phyloP scores from a whole-genome alignment of 2,329 filamentous ascomycete species.

The Fusarium sp. region DNA sequence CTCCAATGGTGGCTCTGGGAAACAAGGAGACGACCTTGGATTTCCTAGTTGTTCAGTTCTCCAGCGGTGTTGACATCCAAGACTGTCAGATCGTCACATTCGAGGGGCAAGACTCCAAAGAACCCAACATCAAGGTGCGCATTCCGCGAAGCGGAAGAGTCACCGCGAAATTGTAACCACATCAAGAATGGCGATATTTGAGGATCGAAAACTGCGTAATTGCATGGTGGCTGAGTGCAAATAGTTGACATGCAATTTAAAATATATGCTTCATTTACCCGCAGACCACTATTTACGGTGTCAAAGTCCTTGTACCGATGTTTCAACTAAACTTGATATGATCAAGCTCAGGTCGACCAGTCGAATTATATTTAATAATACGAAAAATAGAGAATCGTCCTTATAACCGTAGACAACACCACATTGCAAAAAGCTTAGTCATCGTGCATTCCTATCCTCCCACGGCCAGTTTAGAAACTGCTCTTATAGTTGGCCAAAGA shows the following conservation, averaged over 20 bases:
- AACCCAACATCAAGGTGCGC: conserved; percentile 54
- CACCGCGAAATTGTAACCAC: conserved; percentile 20
- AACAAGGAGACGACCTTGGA: conserved; percentile 69
- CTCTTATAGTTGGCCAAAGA: conserved; percentile 5
- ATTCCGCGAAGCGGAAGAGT: conserved; percentile 25
- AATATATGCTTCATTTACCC: background rate
- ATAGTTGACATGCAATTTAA: conserved; percentile 13
- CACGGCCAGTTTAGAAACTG: background rate
- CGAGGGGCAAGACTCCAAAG: conserved; percentile 48
- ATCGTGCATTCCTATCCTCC: conserved; percentile 22
- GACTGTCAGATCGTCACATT: conserved; percentile 85
- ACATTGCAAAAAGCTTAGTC: conserved; percentile 24
- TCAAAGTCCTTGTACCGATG: background rate
- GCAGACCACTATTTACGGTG: background rate
- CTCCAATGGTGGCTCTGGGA: conserved; percentile 92
- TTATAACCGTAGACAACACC: conserved; percentile 1
- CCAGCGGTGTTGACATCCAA: conserved; percentile 82
- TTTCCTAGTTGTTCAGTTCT: conserved; percentile 91
- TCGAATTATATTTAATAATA: background rate
- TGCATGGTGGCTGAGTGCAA: conserved; percentile 27
- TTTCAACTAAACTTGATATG: conserved; percentile 21
- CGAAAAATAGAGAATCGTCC: conserved; percentile 11
- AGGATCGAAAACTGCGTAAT: conserved; percentile 26
- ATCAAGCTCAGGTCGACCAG: conserved; percentile 10
- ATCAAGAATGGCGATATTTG: conserved; percentile 20